Evolutionary conservation across 768 basidiomycete genomes (phyloP).

Genomic region (Gautieria morchelliformis): DNA sequence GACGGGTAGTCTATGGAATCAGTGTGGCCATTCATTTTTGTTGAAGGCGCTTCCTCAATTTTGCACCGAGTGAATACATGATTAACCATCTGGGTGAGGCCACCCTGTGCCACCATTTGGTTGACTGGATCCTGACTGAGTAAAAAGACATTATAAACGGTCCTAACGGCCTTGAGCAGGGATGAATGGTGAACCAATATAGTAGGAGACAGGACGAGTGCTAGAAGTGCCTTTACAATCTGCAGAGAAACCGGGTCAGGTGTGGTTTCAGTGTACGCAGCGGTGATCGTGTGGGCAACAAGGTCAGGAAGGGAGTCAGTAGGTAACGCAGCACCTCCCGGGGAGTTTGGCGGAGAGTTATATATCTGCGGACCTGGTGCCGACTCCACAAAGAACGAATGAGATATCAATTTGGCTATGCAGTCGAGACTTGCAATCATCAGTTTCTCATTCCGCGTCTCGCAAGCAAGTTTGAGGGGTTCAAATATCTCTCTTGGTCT

Average conservation of each 20-base stretch:
- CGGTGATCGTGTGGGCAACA: constrained; percentile 89
- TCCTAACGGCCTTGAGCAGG: constrained; percentile 89
- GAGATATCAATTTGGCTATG: constrained; percentile 93
- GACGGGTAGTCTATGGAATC: not conserved
- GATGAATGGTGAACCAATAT: constrained; percentile 92
- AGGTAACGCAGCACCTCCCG: constrained; percentile 35
- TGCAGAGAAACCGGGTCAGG: constrained; percentile 90
- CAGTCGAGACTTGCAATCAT: constrained; percentile 97
- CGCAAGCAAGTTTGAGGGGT: constrained; percentile 92
- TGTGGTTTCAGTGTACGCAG: constrained; percentile 81
- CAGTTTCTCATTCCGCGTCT: constrained; percentile 86
- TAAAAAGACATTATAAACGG: constrained; percentile 97
- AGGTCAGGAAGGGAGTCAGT: constrained; percentile 71
- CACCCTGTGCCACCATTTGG: constrained; percentile 97
- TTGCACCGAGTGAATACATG: constrained; percentile 86
- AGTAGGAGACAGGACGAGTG: constrained; percentile 79
- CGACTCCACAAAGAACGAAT: constrained; percentile 88
- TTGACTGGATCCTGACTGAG: constrained; percentile 85
- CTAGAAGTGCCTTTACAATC: constrained; percentile 89
- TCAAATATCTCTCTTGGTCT: constrained; percentile 85
- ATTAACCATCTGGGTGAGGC: constrained; percentile 95
- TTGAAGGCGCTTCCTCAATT: constrained; percentile 16
- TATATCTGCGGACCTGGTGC: constrained; percentile 31
- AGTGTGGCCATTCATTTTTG: constrained; percentile 1
- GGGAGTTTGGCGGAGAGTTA: constrained; percentile 73